Evolutionary conservation across 305 asterid genomes (phyloP), one percentile per base, ranked within the genome.

Genomic region (Stenogyne calaminthoides): DNA sequence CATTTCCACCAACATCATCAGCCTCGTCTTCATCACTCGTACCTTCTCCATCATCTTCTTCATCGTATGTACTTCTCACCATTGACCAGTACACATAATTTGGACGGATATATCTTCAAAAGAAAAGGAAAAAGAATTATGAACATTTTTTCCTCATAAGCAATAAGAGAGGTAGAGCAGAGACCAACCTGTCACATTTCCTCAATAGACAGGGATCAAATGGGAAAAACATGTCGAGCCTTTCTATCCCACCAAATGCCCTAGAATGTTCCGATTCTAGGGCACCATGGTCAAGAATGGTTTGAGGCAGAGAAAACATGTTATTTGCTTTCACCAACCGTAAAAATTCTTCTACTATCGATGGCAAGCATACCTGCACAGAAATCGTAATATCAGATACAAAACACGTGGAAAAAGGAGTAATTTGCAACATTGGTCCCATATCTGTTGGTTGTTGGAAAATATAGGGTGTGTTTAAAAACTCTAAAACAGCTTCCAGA

Each of bases 171-270:
- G 12, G 56, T 19, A 37, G 40, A 20, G 18, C 42, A 64, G 6
- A 2, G 70, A 70, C 83, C 63, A 69, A 94, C 98, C 96, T 85
- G 86, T 90, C 98, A 25, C 97, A 86, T 78, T 84, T 92, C 82
- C 81, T 82, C 58, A 95, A 84, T 36, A 92, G 78, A 78, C 95
- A 89, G 0, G 98, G 99, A 78, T 95, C 99, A 58, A 95, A 95
- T 39, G 99, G 99, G 72, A 95, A 95, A 81, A 95, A 90, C 87
- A 76, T 84, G 79, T 90, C 99, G 9, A 90, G 84, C 78, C 90
- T 86, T 77, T 91, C 87, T 36, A 52, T 0, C 27, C 93, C 99
- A 75, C 96, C 97, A 83, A 85, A 92, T 55, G 91, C 86, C 77
- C 58, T 76, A 3, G 93, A 86, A 80, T 84, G 81, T 70, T 90